phyloP scores from a whole-genome alignment of 1,284 basidiomycete species.

The Cryptococcus sp. region DNA sequence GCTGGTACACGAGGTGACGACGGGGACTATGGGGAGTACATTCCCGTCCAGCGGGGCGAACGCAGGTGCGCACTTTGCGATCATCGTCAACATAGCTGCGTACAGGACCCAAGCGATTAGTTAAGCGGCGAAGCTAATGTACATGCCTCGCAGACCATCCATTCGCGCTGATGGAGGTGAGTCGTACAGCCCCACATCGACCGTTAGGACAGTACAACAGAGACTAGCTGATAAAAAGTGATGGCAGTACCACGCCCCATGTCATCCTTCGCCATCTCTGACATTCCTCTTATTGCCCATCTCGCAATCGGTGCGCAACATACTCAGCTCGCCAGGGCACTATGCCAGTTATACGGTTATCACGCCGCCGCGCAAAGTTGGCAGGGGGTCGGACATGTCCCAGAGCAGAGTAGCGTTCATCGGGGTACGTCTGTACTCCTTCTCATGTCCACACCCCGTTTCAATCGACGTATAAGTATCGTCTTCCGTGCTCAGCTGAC shows the following conservation, averaged over 20 bases:
- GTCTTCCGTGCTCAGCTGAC: not conserved
- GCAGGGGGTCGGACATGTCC: constrained; percentile 50
- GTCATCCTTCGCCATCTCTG: constrained; percentile 63
- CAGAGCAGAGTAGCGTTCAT: constrained; percentile 61
- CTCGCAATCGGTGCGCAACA: constrained; percentile 63
- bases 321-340: constrained; percentile 56
- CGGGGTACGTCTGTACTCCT: constrained; percentile 47
- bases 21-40: constrained; percentile 47
- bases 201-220: not conserved
- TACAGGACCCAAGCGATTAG: no score
- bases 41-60: constrained; percentile 37
- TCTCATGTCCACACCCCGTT: not conserved
- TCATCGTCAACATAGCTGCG: constrained; percentile 1
- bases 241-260: constrained; percentile 55
- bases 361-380: constrained; percentile 42
- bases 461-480: not conserved
- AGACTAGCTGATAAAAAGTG: no score
- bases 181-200: constrained; percentile 19
- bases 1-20: constrained; percentile 31
- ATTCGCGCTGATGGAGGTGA: constrained; percentile 66
- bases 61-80: constrained; percentile 29
- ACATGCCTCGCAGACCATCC: constrained; percentile 56
- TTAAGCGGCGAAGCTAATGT: no score
- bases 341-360: constrained; percentile 62
- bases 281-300: constrained; percentile 66